phyloP scores from a whole-genome alignment of 192 early-diverging fungal genomes.

The Cetraspora pellucida region DNA sequence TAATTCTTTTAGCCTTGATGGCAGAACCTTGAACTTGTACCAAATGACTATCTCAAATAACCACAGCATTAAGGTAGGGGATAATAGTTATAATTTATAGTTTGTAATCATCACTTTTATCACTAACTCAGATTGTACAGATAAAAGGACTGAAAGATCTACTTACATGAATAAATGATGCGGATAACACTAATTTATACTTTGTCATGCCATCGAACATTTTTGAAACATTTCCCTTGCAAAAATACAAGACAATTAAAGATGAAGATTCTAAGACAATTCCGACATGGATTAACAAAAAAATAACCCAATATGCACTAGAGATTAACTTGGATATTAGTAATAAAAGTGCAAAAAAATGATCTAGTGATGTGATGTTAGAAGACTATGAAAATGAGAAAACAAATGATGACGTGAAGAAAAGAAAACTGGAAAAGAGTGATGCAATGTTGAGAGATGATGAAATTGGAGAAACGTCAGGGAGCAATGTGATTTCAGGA shows the following conservation, averaged over 20 bases:
- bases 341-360: neutral
- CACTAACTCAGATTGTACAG: neutral
- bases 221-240: slow-evolving; percentile 8
- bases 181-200: neutral
- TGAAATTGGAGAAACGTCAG: neutral
- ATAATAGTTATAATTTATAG: neutral
- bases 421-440: no score
- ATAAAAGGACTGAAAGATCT: slow-evolving; percentile 19
- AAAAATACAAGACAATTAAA: neutral
- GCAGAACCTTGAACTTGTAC: neutral
- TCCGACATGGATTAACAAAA: neutral
- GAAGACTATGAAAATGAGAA: no score
- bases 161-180: neutral
- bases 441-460: neutral
- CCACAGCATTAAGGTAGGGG: slow-evolving; percentile 17
- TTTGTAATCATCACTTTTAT: neutral
- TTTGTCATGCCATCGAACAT: slow-evolving; percentile 4
- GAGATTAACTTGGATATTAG: neutral
- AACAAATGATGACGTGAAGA: no score
- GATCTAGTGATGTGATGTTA: neutral
- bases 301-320: slow-evolving; percentile 19
- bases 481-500: neutral
- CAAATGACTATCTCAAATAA: slow-evolving; percentile 12
- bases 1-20: slow-evolving; percentile 12
- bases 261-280: neutral